Evolutionary conservation across 2,329 filamentous ascomycete genomes (phyloP).

Genomic region (Allantophomopsis lycopodina): DNA sequence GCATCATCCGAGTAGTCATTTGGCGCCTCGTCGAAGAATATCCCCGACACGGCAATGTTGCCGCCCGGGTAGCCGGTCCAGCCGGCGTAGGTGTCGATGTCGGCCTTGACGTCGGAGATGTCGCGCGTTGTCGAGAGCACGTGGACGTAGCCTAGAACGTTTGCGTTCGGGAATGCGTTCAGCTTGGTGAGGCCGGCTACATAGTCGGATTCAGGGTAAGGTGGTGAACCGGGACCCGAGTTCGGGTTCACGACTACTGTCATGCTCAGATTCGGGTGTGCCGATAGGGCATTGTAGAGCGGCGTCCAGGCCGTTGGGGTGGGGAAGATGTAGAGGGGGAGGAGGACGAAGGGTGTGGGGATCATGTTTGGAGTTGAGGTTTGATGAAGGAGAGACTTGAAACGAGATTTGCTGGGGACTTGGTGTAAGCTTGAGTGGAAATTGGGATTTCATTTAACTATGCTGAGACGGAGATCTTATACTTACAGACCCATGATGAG

Average conservation of each 20-base stretch:
- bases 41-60: background rate
- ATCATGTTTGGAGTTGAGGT: background rate
- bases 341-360: conserved; percentile 3
- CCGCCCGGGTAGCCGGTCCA: background rate
- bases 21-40: background rate
- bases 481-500: no score
- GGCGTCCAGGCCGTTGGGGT: conserved; percentile 8
- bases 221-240: conserved; percentile 16
- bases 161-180: conserved; percentile 21
- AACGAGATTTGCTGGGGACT: no score
- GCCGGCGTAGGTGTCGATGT: background rate
- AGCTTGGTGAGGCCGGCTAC: conserved; percentile 18
- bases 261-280: conserved; percentile 10
- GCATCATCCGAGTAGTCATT: background rate
- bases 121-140: conserved; percentile 16
- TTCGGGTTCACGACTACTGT: conserved; percentile 12
- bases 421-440: no score
- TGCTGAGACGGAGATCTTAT: no score
- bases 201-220: conserved; percentile 19
- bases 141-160: conserved; percentile 23
- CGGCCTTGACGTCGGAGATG: conserved; percentile 12
- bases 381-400: no score
- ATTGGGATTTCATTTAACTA: no score
- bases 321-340: conserved; percentile 13
- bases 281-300: conserved; percentile 7